Evolutionary conservation across 140 eudicot species (phyloP).

Genomic region (Cichorium intybus): DNA sequence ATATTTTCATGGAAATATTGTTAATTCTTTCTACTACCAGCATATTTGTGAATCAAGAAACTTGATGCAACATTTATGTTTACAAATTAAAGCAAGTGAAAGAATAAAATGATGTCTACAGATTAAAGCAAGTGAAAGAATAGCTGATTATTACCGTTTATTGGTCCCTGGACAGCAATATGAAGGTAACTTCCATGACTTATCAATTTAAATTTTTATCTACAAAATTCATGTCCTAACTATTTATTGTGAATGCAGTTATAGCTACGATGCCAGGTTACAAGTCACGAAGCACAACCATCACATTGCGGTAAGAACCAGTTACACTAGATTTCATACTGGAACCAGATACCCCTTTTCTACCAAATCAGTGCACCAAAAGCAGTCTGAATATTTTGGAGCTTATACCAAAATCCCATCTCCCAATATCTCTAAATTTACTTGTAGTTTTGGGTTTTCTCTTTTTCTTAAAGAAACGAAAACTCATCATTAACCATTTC

Average conservation of each 20-base stretch:
- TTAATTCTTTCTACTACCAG: no score
- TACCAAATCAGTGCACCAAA: constrained; percentile 27
- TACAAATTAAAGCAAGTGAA: no score
- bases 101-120: no score
- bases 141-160: constrained; percentile 86
- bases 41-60: no score
- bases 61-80: no score
- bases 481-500: constrained; percentile 27
- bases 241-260: constrained; percentile 72
- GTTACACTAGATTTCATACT: constrained; percentile 71
- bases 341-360: constrained; percentile 43
- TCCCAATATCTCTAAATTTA: constrained; percentile 40
- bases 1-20: no score
- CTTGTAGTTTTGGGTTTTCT: constrained; percentile 46
- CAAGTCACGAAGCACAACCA: constrained; percentile 56
- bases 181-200: constrained; percentile 53
- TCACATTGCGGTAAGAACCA: constrained; percentile 53
- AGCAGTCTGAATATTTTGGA: constrained; percentile 31
- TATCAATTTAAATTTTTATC: no score
- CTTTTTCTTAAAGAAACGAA: constrained; percentile 60
- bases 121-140: constrained; percentile 57
- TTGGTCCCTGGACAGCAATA: constrained; percentile 71
- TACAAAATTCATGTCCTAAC: no score
- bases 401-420: constrained; percentile 34
- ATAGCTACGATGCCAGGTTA: constrained; percentile 75